phyloP scores from a whole-genome alignment of 495 filamentous ascomycete genomes.

The Penicillium roqueforti region DNA sequence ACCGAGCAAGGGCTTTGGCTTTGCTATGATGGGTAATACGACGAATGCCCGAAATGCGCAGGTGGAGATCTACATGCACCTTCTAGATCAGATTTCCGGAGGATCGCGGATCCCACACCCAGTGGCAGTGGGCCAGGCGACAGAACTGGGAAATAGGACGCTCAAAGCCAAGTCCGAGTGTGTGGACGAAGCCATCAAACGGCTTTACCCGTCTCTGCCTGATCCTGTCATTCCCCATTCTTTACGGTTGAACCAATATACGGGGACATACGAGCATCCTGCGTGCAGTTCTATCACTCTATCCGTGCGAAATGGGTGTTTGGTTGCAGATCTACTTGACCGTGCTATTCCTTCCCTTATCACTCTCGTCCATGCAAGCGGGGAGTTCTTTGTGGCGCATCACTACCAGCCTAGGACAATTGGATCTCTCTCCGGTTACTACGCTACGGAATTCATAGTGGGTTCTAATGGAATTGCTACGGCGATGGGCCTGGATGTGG shows the following conservation, averaged over 20 bases:
- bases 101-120: background rate
- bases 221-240: conserved; percentile 3
- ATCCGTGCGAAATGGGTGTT: background rate
- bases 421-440: background rate
- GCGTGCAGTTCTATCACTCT: conserved; percentile 6
- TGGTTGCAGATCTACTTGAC: background rate
- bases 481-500: conserved; percentile 2
- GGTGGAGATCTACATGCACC: background rate
- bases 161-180: background rate
- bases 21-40: conserved; percentile 11
- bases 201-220: conserved; percentile 13
- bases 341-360: background rate
- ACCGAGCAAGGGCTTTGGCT: background rate
- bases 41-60: background rate
- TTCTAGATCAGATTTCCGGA: background rate
- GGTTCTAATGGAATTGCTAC: background rate
- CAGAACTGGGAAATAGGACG: background rate
- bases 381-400: conserved; percentile 8
- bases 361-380: background rate
- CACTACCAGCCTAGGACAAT: conserved; percentile 1
- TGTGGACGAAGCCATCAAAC: conserved; percentile 3
- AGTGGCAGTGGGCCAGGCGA: background rate
- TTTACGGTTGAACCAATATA: conserved; percentile 5
- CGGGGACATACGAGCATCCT: conserved; percentile 11
- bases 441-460: background rate